Conservation (phyloP, 2,329 filamentous ascomycete species). For the Ceratocystis diversiconidia region DNA sequence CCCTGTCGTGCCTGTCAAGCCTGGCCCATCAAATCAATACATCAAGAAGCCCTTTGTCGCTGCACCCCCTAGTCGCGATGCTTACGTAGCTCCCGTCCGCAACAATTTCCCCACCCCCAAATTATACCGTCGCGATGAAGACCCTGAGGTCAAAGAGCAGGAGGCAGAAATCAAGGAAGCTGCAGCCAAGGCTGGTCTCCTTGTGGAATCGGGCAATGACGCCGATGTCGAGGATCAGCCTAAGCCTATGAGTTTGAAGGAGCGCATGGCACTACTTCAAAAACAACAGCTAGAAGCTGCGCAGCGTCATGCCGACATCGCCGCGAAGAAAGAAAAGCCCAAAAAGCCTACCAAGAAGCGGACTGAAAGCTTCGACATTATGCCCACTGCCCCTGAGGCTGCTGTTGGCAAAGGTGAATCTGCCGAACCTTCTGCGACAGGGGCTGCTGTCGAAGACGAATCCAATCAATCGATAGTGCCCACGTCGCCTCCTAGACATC, state of each 20-base stretch:
- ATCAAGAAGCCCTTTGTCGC: slow-evolving; percentile 96
- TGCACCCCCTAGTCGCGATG: slow-evolving; percentile 81
- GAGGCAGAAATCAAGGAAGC: slow-evolving; percentile 52
- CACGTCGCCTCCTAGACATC: slow-evolving; percentile 38
- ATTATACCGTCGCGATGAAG: slow-evolving; percentile 76
- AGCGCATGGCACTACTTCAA: slow-evolving; percentile 85
- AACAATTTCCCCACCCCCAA: slow-evolving; percentile 58
- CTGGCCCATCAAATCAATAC: slow-evolving; percentile 56
- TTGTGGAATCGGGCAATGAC: slow-evolving; percentile 33
- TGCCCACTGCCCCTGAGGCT: slow-evolving; percentile 22
- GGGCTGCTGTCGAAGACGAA: slow-evolving; percentile 28
- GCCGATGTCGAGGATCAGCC: slow-evolving; percentile 62
- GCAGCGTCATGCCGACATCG: slow-evolving; percentile 61
- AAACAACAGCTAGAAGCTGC: slow-evolving; percentile 88
- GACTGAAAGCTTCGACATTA: slow-evolving; percentile 33
- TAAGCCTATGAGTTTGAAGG: slow-evolving; percentile 85
- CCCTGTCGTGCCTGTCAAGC: slow-evolving; percentile 82
- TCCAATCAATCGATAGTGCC: slow-evolving; percentile 30
- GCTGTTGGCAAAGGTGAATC: slow-evolving; percentile 32
- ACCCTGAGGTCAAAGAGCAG: slow-evolving; percentile 54
- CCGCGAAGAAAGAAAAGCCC: slow-evolving; percentile 73
- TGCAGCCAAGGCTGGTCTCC: slow-evolving; percentile 53
- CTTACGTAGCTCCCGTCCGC: slow-evolving; percentile 61
- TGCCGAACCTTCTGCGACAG: slow-evolving; percentile 33
- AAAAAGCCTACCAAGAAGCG: slow-evolving; percentile 57